A percentile compares a stretch with the other conserved stretches of the same genome.
These are phyloP conservation scores for Arabidopsis lyrata DNA, from an alignment of 441 rosid genomes.

Conservation along the genomic window DNA sequence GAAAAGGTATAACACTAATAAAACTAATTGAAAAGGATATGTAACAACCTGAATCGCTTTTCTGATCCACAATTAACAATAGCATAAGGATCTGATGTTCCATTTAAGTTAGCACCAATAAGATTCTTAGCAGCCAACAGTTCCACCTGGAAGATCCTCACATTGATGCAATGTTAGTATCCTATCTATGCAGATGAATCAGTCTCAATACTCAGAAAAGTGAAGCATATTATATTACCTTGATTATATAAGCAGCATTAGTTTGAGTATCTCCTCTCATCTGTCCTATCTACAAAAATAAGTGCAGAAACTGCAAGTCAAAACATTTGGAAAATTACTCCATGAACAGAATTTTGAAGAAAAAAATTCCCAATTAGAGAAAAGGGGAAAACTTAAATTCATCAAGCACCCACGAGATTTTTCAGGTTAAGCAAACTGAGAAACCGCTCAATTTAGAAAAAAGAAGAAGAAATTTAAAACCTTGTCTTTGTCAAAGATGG, in stretches of 20 bases:
- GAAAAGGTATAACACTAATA: background rate
- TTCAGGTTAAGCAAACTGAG: background rate
- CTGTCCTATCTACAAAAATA: slow-evolving; percentile 81
- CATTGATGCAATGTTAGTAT: slow-evolving; percentile 11
- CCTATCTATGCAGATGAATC: slow-evolving; percentile 7
- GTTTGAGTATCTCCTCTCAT: slow-evolving; percentile 72
- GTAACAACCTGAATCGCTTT: slow-evolving; percentile 89
- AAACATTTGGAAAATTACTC: slow-evolving; percentile 66
- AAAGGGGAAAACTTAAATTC: slow-evolving; percentile 17
- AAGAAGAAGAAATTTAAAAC: slow-evolving; percentile 45
- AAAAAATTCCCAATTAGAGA: background rate
- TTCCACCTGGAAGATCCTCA: slow-evolving; percentile 67
- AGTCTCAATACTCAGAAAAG: slow-evolving; percentile 26
- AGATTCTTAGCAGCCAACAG: slow-evolving; percentile 98
- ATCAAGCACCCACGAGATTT: slow-evolving; percentile 21
- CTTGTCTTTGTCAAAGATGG: slow-evolving; percentile 65
- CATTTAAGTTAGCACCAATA: slow-evolving; percentile 94
- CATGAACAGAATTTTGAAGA: slow-evolving; percentile 31
- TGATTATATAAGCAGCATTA: slow-evolving; percentile 78
- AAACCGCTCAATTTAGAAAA: background rate
- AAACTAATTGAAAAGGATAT: slow-evolving; percentile 8
- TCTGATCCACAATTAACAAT: slow-evolving; percentile 96
- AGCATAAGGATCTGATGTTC: slow-evolving; percentile 99
- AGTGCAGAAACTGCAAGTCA: slow-evolving; percentile 89
- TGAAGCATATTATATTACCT: slow-evolving; percentile 54